phyloP scores from a whole-genome alignment of 176 grass and related monocot genomes.

The Poa annua region DNA sequence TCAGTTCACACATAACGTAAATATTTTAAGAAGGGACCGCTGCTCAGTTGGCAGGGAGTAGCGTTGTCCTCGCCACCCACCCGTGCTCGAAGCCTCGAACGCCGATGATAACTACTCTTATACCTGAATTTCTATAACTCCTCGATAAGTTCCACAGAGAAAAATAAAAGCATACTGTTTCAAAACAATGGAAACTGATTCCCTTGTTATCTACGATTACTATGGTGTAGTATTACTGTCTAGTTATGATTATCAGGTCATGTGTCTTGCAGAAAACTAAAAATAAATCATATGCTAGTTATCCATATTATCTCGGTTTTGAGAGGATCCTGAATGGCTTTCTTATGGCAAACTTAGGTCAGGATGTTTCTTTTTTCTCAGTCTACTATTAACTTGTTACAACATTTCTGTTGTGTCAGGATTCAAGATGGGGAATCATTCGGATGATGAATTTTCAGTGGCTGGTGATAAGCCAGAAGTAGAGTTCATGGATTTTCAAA shows the following conservation, averaged over 20 bases:
- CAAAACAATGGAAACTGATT: background rate
- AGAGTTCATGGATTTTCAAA: constrained; percentile 85
- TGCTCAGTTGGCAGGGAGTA: constrained; percentile 2
- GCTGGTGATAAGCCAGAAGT: constrained; percentile 82
- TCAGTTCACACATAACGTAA: background rate
- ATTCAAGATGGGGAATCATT: constrained; percentile 61
- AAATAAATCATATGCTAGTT: background rate
- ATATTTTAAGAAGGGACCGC: background rate
- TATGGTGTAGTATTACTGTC: background rate
- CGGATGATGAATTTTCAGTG: constrained; percentile 69
- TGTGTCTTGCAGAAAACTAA: background rate
- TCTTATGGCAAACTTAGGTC: background rate
- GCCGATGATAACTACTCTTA: background rate
- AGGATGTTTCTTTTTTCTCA: background rate
- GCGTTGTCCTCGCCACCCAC: background rate
- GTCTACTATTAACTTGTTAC: constrained; percentile 1
- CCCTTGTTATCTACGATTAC: background rate
- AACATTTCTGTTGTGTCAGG: constrained; percentile 25
- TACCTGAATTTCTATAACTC: background rate
- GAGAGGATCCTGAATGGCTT: background rate
- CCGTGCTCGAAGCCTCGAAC: background rate
- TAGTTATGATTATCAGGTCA: constrained; percentile 17
- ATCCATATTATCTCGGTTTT: background rate
- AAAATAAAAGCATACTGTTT: background rate
- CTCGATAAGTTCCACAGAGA: background rate